Evolutionary conservation across 1,139 yeast genomes (phyloP).

Genomic region (Scheffersomyces titani): DNA sequence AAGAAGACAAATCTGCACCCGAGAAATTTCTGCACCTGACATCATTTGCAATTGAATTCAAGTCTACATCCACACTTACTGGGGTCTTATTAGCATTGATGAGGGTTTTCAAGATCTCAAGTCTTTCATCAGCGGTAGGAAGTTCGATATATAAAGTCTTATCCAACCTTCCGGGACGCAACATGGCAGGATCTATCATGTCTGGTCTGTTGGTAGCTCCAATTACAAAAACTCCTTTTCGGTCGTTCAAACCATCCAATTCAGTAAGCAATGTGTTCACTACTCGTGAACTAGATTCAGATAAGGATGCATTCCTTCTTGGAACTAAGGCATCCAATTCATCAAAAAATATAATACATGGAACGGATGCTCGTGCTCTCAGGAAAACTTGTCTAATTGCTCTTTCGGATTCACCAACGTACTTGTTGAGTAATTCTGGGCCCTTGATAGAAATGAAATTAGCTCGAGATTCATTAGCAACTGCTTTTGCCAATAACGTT

Average conservation of each 20-base stretch:
- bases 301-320: slow-evolving; percentile 80
- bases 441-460: slow-evolving; percentile 95
- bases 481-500: slow-evolving; percentile 92
- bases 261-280: slow-evolving; percentile 94
- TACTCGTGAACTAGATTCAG: slow-evolving; percentile 91
- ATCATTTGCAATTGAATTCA: slow-evolving; percentile 65
- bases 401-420: slow-evolving; percentile 94
- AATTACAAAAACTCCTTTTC: slow-evolving; percentile 89
- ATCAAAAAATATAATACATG: slow-evolving; percentile 94
- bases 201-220: slow-evolving; percentile 98
- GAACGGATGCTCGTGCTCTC: slow-evolving; percentile 91
- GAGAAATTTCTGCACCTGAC: slow-evolving; percentile 84
- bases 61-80: slow-evolving; percentile 60
- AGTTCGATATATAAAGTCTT: slow-evolving; percentile 90
- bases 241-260: slow-evolving; percentile 88
- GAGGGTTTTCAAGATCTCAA: slow-evolving; percentile 78
- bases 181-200: slow-evolving; percentile 98
- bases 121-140: slow-evolving; percentile 75
- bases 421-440: slow-evolving; percentile 90
- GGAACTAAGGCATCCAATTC: slow-evolving; percentile 97
- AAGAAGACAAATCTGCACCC: slow-evolving; percentile 93
- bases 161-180: slow-evolving; percentile 94
- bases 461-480: slow-evolving; percentile 94
- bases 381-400: slow-evolving; percentile 95
- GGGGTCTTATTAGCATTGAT: slow-evolving; percentile 77